Conservation (phyloP, 73 alveolate species). For the Tetrahymena elliotti region DNA sequence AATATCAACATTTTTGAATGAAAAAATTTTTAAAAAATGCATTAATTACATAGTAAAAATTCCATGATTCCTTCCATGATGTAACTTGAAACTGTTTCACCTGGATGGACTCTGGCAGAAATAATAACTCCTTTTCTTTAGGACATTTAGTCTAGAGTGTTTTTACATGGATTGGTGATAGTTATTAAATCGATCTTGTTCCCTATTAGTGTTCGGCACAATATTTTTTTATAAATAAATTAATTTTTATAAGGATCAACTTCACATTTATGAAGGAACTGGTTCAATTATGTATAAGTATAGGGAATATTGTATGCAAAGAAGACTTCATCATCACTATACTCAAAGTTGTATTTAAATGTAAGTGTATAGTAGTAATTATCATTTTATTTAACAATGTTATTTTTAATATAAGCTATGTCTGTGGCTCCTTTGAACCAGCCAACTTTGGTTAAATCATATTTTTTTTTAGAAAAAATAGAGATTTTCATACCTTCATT, state of each 20-base stretch:
- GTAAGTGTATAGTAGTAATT: constrained; percentile 48
- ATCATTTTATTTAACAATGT: neutral
- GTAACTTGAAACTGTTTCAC: constrained; percentile 27
- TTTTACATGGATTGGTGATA: constrained; percentile 6
- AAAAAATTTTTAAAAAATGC: neutral
- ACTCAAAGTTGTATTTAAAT: constrained; percentile 44
- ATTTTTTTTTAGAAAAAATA: constrained; percentile 55
- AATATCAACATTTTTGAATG: neutral
- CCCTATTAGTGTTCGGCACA: neutral
- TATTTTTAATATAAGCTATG: constrained; percentile 24
- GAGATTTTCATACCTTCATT: constrained; percentile 89
- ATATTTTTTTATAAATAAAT: constrained; percentile 4
- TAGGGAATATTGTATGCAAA: constrained; percentile 75
- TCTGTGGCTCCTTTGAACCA: constrained; percentile 33
- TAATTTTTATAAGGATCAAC: neutral
- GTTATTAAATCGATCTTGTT: constrained; percentile 8
- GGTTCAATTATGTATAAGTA: constrained; percentile 48
- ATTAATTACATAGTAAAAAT: neutral
- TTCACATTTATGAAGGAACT: neutral
- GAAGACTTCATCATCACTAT: constrained; percentile 50
- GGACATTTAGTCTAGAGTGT: neutral
- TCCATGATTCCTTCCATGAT: constrained; percentile 27
- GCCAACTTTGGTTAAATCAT: neutral
- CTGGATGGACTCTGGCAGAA: constrained; percentile 30
- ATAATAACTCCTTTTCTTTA: constrained; percentile 13